phyloP scores from a whole-genome alignment of 768 basidiomycete genomes.

The Tricholoma terreum region DNA sequence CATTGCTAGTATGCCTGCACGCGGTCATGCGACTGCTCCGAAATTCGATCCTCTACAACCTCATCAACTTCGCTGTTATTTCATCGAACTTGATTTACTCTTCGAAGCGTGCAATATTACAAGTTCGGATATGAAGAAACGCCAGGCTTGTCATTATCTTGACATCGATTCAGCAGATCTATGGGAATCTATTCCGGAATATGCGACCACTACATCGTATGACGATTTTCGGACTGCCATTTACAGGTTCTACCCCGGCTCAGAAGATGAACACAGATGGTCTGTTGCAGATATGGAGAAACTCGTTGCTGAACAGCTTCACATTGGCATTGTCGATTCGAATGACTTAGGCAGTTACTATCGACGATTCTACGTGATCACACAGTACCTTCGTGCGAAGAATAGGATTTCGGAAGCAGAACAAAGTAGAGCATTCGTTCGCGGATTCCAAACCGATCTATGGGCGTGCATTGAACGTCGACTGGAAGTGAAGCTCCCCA shows the following conservation, averaged over 20 bases:
- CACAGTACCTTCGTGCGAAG: background rate
- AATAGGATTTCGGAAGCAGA: no score
- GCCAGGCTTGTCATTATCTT: background rate
- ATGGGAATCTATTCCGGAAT: background rate
- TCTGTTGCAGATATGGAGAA: background rate
- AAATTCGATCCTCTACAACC: background rate
- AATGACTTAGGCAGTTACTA: no score
- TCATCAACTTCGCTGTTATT: background rate
- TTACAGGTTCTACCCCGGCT: no score
- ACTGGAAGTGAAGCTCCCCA: no score
- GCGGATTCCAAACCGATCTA: background rate
- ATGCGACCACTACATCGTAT: background rate
- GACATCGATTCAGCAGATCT: background rate
- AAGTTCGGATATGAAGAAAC: background rate
- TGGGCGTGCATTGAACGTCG: background rate
- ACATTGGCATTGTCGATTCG: background rate
- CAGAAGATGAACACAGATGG: background rate
- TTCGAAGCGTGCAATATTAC: background rate
- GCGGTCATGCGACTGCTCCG: background rate
- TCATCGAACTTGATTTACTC: background rate
- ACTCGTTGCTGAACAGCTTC: background rate
- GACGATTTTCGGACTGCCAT: background rate
- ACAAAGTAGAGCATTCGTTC: no score
- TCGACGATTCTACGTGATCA: background rate
- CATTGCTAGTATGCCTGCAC: background rate